These are phyloP conservation scores for Ailanthus altissimus DNA, from an alignment of 345 rosid species.

Conservation along the genomic window DNA sequence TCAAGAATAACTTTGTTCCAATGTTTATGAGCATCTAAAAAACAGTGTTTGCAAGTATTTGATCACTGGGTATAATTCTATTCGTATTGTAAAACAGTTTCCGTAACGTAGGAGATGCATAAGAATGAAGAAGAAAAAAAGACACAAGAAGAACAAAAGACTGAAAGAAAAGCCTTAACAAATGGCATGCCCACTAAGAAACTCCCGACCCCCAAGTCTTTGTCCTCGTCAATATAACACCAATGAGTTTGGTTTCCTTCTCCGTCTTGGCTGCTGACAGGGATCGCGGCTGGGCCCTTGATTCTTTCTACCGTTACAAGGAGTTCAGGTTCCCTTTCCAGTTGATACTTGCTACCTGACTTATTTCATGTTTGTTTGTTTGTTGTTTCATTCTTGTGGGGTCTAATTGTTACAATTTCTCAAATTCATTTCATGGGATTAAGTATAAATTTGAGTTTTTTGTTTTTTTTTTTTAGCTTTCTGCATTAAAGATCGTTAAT, in stretches of 20 bases:
- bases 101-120: too few species aligned
- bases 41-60: too few species aligned
- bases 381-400: background rate
- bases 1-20: too few species aligned
- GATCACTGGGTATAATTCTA: too few species aligned
- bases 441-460: background rate
- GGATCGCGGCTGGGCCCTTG: slow-evolving; percentile 88
- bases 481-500: background rate
- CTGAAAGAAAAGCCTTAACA: too few species aligned
- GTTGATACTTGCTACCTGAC: background rate
- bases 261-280: slow-evolving; percentile 79
- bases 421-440: background rate
- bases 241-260: slow-evolving; percentile 70
- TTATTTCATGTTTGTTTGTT: background rate
- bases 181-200: too few species aligned
- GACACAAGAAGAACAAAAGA: too few species aligned
- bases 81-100: too few species aligned
- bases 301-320: slow-evolving; percentile 77
- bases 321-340: slow-evolving; percentile 65
- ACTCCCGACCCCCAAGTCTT: too few species aligned
- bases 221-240: too few species aligned
- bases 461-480: background rate
- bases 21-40: too few species aligned
- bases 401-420: background rate
- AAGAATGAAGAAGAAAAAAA: too few species aligned